phyloP scores from a whole-genome alignment of 805 yeast genomes.

The Yarrowia phangngaensis region DNA sequence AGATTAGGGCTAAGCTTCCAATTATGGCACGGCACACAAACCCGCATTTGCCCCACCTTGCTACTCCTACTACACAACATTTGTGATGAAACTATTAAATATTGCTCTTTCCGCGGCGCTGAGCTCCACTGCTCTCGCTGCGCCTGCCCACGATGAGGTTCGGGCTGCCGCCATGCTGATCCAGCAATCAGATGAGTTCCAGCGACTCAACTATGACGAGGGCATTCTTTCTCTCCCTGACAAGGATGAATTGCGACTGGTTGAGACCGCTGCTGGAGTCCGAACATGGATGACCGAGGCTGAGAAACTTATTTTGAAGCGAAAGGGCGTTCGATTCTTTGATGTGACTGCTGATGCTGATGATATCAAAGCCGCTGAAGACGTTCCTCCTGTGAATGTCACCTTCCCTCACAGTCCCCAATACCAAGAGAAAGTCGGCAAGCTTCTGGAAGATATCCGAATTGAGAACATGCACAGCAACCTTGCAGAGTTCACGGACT shows the following conservation, averaged over 20 bases:
- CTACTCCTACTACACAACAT: conserved; percentile 5
- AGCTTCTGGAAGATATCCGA: conserved; percentile 47
- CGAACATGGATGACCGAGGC: conserved; percentile 40
- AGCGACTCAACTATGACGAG: conserved; percentile 24
- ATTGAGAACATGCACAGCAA: conserved; percentile 48
- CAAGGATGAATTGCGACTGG: conserved; percentile 27
- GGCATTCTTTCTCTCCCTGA: conserved; percentile 20
- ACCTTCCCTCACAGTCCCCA: conserved; percentile 51
- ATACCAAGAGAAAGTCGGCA: conserved; percentile 43
- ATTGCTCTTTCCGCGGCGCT: conserved; percentile 9
- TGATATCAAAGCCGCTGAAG: neutral
- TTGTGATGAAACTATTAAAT: conserved; percentile 7
- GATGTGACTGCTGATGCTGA: conserved; percentile 54
- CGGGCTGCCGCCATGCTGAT: conserved; percentile 12
- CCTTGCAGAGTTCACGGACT: conserved; percentile 62
- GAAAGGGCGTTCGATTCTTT: conserved; percentile 53
- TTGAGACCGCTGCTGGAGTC: conserved; percentile 28
- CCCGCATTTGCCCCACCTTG: conserved; percentile 13
- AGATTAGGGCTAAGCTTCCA: too few relatives aligned
- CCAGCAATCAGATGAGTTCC: conserved; percentile 24
- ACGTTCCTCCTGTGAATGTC: conserved; percentile 38
- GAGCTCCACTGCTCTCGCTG: conserved; percentile 8
- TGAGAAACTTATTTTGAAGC: conserved; percentile 46
- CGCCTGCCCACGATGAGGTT: conserved; percentile 9
- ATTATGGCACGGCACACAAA: too few relatives aligned